Evolutionary conservation across 768 basidiomycete species (phyloP).

Genomic region (Russula sp.): DNA sequence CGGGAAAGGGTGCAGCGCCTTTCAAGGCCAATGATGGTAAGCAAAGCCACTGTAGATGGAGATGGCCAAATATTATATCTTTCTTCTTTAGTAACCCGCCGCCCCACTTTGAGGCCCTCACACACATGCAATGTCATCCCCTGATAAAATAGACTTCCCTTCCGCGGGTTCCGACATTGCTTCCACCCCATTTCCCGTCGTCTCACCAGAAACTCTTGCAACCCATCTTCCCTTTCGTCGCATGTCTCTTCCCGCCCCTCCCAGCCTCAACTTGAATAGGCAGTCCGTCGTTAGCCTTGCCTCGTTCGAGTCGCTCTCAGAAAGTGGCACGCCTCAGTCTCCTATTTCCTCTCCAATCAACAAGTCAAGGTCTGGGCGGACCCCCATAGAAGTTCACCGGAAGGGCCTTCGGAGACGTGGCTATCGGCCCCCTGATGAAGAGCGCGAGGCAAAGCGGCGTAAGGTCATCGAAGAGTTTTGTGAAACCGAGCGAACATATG

Average conservation of each 20-base stretch:
- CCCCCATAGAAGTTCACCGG: constrained; percentile 38
- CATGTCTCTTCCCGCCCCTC: constrained; percentile 38
- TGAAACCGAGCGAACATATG: constrained; percentile 75
- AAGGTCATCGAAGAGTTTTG: constrained; percentile 78
- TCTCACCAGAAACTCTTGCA: constrained; percentile 40
- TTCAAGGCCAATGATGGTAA: too few relatives aligned
- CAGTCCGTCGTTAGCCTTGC: constrained; percentile 65
- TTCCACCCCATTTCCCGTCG: constrained; percentile 1
- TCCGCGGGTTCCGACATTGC: constrained; percentile 12
- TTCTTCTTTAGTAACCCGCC: too few relatives aligned
- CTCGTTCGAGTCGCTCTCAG: constrained; percentile 67
- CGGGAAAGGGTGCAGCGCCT: too few relatives aligned
- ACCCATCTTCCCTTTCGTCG: constrained; percentile 45
- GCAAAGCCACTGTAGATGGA: too few relatives aligned
- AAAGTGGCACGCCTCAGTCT: constrained; percentile 36
- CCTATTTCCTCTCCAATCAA: constrained; percentile 30
- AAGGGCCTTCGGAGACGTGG: constrained; percentile 37
- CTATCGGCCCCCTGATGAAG: constrained; percentile 39
- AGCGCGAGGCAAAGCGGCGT: constrained; percentile 48
- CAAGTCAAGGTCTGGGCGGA: constrained; percentile 30
- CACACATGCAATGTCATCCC: not conserved
- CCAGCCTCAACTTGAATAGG: constrained; percentile 42
- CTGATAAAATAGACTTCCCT: constrained; percentile 16
- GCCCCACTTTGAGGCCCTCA: too few relatives aligned
- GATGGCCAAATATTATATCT: too few relatives aligned